Percentiles rank a stretch among this genome's conserved stretches.
Conservation (phyloP, 1,284 basidiomycete genomes). For the Meira miltonrushii region DNA sequence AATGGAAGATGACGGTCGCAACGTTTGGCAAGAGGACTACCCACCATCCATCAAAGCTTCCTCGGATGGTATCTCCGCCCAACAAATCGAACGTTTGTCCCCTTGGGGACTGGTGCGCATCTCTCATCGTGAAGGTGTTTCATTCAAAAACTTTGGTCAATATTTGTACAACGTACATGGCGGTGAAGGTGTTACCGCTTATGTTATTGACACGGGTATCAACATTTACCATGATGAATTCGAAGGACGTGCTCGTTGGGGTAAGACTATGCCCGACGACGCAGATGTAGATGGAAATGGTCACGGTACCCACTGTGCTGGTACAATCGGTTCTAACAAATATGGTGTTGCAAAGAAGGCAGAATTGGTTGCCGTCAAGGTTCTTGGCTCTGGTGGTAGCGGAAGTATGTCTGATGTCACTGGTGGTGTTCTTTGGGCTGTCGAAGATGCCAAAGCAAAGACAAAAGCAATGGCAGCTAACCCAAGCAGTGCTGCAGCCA, state of each 20-base stretch:
- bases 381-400: conserved; percentile 81
- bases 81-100: conserved; percentile 64
- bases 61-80: conserved; percentile 38
- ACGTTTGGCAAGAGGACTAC: conserved; percentile 35
- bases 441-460: conserved; percentile 61
- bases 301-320: conserved; percentile 68
- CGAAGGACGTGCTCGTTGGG: conserved; percentile 67
- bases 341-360: conserved; percentile 95
- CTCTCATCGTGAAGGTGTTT: conserved; percentile 75
- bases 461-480: conserved; percentile 63
- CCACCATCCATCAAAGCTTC: conserved; percentile 64
- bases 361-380: conserved; percentile 91
- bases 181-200: conserved; percentile 86
- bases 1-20: conserved; percentile 41
- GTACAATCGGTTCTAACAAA: conserved; percentile 62
- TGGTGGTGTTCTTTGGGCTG: conserved; percentile 65
- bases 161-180: conserved; percentile 72
- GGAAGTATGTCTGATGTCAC: conserved; percentile 96
- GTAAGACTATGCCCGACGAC: conserved; percentile 59
- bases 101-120: conserved; percentile 97
- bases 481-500: conserved; percentile 63
- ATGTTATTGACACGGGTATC: conserved; percentile 72
- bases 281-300: conserved; percentile 68
- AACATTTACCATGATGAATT: conserved; percentile 82
- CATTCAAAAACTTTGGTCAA: conserved; percentile 77